Conservation (phyloP, 495 filamentous ascomycete genomes). For the Daldinia childiae region DNA sequence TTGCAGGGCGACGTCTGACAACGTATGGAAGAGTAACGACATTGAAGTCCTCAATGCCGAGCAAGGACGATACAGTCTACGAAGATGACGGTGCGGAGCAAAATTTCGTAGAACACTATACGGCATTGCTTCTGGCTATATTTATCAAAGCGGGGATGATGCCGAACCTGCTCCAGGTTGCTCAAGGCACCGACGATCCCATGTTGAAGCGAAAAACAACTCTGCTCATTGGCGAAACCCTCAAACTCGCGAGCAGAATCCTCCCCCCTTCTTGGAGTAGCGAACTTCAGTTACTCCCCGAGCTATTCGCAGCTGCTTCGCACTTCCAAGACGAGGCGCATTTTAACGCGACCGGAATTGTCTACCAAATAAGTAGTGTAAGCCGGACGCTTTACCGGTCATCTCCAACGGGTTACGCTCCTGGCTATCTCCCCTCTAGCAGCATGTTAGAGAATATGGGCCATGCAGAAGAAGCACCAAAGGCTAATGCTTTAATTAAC, state of each 20-base stretch:
- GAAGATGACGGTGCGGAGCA: constrained; percentile 76
- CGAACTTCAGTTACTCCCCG: constrained; percentile 83
- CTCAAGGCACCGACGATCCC: constrained; percentile 74
- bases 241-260: constrained; percentile 86
- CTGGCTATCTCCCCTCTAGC: constrained; percentile 49
- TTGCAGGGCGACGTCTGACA: constrained; percentile 90
- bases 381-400: constrained; percentile 93
- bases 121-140: constrained; percentile 84
- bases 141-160: constrained; percentile 85
- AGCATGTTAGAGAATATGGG: constrained; percentile 53
- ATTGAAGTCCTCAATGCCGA: constrained; percentile 64
- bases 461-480: constrained; percentile 69
- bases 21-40: constrained; percentile 94
- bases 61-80: constrained; percentile 59
- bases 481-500: constrained; percentile 72
- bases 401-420: constrained; percentile 53
- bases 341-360: constrained; percentile 81
- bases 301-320: constrained; percentile 78
- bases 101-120: constrained; percentile 92
- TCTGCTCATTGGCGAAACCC: constrained; percentile 85
- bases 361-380: constrained; percentile 97
- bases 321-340: constrained; percentile 74
- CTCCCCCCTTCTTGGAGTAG: constrained; percentile 82
- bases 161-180: constrained; percentile 77
- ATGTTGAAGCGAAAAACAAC: constrained; percentile 87